Percentiles rank a stretch among this genome's conserved stretches.
phyloP scores from a whole-genome alignment of 768 basidiomycete genomes.

The Dentipellis sp. region DNA sequence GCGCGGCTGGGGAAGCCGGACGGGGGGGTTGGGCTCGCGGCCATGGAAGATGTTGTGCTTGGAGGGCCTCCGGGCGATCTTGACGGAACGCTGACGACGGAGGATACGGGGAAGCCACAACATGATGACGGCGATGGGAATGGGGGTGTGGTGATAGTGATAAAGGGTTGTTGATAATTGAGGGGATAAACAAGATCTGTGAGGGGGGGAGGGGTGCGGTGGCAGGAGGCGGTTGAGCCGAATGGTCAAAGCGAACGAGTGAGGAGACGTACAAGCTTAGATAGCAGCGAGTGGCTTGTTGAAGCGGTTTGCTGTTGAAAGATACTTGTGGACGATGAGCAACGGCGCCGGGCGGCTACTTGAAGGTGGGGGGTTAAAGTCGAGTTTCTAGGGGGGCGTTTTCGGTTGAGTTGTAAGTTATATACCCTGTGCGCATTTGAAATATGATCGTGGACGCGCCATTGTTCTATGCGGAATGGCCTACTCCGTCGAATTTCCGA shows the following conservation, averaged over 20 bases:
- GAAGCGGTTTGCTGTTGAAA: too few relatives aligned
- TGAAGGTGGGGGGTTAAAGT: neutral
- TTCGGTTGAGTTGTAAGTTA: neutral
- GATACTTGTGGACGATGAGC: neutral
- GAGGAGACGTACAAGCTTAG: too few relatives aligned
- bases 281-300: too few relatives aligned
- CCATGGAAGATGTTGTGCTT: neutral
- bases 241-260: too few relatives aligned
- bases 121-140: neutral
- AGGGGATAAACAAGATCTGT: neutral
- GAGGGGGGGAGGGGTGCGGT: neutral
- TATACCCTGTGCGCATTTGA: neutral
- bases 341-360: neutral
- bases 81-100: neutral
- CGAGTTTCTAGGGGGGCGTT: neutral
- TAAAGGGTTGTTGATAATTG: neutral
- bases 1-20: conserved; percentile 1
- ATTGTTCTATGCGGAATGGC: too few relatives aligned
- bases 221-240: neutral
- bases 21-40: conserved; percentile 3
- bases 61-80: neutral
- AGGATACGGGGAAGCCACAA: neutral
- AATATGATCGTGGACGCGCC: neutral
- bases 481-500: too few relatives aligned
- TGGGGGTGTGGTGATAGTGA: neutral